Conservation (phyloP, 331 rosid genomes). For the Quercus lobata region DNA sequence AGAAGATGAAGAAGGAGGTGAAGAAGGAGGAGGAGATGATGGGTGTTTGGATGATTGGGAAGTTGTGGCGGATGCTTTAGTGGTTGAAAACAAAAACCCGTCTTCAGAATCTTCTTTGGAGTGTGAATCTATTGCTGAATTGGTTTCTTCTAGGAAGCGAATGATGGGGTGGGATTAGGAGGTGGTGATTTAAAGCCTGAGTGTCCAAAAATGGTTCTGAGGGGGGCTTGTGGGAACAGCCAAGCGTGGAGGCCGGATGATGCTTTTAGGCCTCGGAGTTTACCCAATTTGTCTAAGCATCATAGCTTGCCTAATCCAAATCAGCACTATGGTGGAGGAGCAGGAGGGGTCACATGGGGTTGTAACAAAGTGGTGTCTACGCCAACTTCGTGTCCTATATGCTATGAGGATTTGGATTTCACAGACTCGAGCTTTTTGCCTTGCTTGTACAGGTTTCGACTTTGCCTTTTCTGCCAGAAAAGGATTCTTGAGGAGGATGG, state of each 20-base stretch:
- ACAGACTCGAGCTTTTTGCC: slow-evolving; percentile 85
- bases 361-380: slow-evolving; percentile 20
- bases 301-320: slow-evolving; percentile 60
- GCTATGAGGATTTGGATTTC: slow-evolving; percentile 85
- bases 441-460: slow-evolving; percentile 80
- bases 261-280: slow-evolving; percentile 78
- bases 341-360: slow-evolving; percentile 59
- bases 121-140: slow-evolving; percentile 34
- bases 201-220: slow-evolving; percentile 24
- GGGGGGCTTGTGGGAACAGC: slow-evolving; percentile 36
- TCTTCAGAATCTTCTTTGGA: slow-evolving; percentile 46
- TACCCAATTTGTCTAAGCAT: slow-evolving; percentile 84
- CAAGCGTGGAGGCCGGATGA: slow-evolving; percentile 93
- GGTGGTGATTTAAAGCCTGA: slow-evolving; percentile 29
- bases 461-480: slow-evolving; percentile 95
- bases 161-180: slow-evolving; percentile 22
- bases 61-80: slow-evolving; percentile 92
- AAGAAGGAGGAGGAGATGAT: slow-evolving; percentile 56
- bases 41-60: slow-evolving; percentile 98
- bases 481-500: slow-evolving; percentile 88
- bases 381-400: slow-evolving; percentile 81
- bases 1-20: slow-evolving; percentile 56
- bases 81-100: slow-evolving; percentile 46
- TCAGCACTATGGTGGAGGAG: slow-evolving; percentile 37
- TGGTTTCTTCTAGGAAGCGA: slow-evolving; percentile 26